Evolutionary conservation across 2,329 filamentous ascomycete species (phyloP).

Genomic region (Tothia fuscella): DNA sequence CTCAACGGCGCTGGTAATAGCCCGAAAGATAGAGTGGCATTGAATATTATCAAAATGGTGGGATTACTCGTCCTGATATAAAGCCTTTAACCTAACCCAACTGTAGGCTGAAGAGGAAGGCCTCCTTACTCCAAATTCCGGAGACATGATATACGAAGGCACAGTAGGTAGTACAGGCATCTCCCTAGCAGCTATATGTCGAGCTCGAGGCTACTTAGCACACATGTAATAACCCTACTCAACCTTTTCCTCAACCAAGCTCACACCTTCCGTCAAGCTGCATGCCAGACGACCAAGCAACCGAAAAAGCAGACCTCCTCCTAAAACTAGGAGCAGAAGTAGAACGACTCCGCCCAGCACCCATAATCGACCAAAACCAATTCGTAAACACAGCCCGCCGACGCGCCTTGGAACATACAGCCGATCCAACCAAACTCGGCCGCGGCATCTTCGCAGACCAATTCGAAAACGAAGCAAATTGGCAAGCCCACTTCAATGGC

Average conservation of each 20-base stretch:
- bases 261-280: too few relatives aligned
- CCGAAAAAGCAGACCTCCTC: slow-evolving; percentile 81
- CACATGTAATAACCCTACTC: too few relatives aligned
- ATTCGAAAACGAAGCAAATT: slow-evolving; percentile 87
- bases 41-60: slow-evolving; percentile 90
- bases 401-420: slow-evolving; percentile 64
- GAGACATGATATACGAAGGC: slow-evolving; percentile 94
- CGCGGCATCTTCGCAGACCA: slow-evolving; percentile 91
- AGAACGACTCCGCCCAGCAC: slow-evolving; percentile 78
- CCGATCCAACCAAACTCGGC: slow-evolving; percentile 44
- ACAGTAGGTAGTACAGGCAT: slow-evolving; percentile 92
- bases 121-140: slow-evolving; percentile 62
- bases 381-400: slow-evolving; percentile 85
- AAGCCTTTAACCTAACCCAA: too few relatives aligned
- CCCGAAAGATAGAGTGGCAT: slow-evolving; percentile 88
- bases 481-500: slow-evolving; percentile 64
- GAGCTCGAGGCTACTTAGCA: slow-evolving; percentile 78
- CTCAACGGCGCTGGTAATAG: slow-evolving; percentile 89
- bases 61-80: too few relatives aligned
- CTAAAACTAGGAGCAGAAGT: slow-evolving; percentile 85
- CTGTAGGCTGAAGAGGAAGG: slow-evolving; percentile 63
- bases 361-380: slow-evolving; percentile 85
- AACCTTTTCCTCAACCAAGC: slow-evolving; percentile 22
- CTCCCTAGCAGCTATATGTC: slow-evolving; percentile 77
- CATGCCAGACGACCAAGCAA: slow-evolving; percentile 86